These are phyloP conservation scores for Entomortierella beljakovae DNA, from an alignment of 192 early-diverging fungal species.

Conservation along the genomic window DNA sequence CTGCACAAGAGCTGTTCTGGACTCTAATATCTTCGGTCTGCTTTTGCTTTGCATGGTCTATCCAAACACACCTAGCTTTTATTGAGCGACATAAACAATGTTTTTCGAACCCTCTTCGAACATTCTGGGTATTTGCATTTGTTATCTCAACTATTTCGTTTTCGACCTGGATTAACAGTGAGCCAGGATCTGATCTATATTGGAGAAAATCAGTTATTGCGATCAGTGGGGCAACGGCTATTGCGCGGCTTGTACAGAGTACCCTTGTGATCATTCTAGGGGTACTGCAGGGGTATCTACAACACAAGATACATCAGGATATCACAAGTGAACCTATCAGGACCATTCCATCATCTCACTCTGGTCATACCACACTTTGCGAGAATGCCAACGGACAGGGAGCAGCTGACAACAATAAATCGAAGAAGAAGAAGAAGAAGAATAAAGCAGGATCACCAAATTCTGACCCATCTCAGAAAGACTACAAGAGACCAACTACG, in stretches of 20 bases:
- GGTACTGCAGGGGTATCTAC: conserved; percentile 14
- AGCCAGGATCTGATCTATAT: not conserved
- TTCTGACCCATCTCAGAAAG: conserved; percentile 19
- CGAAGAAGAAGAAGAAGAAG: conserved; percentile 19
- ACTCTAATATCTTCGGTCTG: conserved; percentile 24
- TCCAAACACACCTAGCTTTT: conserved; percentile 19
- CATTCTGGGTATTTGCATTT: conserved; percentile 33
- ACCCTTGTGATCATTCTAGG: conserved; percentile 9
- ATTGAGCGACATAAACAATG: conserved; percentile 17
- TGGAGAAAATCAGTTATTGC: not conserved
- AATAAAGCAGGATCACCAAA: conserved; percentile 8
- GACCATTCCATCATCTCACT: conserved; percentile 2
- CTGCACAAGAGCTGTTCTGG: conserved; percentile 5
- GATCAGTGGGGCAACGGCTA: conserved; percentile 1
- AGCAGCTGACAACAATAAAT: conserved; percentile 1
- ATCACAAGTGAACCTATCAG: not conserved
- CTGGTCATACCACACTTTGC: conserved; percentile 23
- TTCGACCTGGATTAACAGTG: conserved; percentile 13
- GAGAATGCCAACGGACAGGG: not conserved
- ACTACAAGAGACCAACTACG: conserved; percentile 47
- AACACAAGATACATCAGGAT: not conserved
- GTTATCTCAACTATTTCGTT: conserved; percentile 27
- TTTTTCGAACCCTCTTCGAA: conserved; percentile 19
- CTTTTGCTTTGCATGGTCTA: conserved; percentile 27
- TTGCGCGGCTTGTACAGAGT: conserved; percentile 32